These are phyloP conservation scores for Termitomyces sp. DNA, from an alignment of 768 basidiomycete genomes.

Conservation along the genomic window DNA sequence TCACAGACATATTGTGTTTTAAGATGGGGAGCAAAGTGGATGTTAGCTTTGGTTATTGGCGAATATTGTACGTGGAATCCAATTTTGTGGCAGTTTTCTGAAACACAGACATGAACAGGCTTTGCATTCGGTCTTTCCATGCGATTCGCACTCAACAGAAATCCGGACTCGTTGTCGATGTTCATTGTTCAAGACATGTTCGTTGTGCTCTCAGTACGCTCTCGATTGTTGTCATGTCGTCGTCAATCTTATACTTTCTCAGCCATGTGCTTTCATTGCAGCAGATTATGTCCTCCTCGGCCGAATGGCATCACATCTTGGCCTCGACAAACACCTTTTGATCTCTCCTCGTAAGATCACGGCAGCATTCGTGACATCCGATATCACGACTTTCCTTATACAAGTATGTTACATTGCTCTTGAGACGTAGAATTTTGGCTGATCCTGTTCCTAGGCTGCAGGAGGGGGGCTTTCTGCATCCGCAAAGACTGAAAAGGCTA, in stretches of 20 bases:
- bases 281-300: slow-evolving; percentile 67
- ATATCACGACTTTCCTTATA: slow-evolving; percentile 63
- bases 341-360: slow-evolving; percentile 50
- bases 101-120: slow-evolving; percentile 27
- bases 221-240: background rate
- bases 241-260: background rate
- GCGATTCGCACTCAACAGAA: slow-evolving; percentile 50
- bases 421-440: background rate
- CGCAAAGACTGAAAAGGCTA: slow-evolving; percentile 25
- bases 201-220: slow-evolving; percentile 52
- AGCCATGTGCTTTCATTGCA: slow-evolving; percentile 77
- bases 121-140: slow-evolving; percentile 53
- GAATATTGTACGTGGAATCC: slow-evolving; percentile 41
- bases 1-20: slow-evolving; percentile 39
- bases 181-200: slow-evolving; percentile 58
- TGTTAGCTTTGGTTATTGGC: slow-evolving; percentile 60
- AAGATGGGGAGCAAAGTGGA: slow-evolving; percentile 50
- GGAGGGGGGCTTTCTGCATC: slow-evolving; percentile 47
- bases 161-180: slow-evolving; percentile 47
- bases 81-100: background rate
- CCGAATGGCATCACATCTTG: slow-evolving; percentile 49
- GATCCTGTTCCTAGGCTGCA: slow-evolving; percentile 31
- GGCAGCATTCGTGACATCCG: slow-evolving; percentile 55
- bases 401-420: slow-evolving; percentile 35
- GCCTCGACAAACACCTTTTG: slow-evolving; percentile 43